Percentiles rank a stretch among this genome's conserved stretches.
Conservation (phyloP, 169 alveolate species). For the Plasmodium billcollinsi region DNA sequence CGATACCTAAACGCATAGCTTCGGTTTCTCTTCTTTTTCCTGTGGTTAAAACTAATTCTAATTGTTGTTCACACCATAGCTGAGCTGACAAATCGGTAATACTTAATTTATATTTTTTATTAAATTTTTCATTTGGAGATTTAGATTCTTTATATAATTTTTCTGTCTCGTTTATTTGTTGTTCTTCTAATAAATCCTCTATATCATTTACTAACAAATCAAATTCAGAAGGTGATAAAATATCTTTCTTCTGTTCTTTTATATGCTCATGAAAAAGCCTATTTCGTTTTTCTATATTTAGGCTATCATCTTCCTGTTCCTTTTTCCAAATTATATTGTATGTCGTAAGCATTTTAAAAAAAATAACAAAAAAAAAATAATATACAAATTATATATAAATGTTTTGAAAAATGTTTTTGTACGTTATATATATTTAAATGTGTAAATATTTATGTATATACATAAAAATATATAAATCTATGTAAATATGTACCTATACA, state of each 20-base stretch:
- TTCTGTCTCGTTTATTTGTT: conserved; percentile 77
- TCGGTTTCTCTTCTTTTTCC: conserved; percentile 85
- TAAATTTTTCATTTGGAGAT: conserved; percentile 74
- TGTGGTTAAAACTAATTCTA: conserved; percentile 83
- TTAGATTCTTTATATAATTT: conserved; percentile 65
- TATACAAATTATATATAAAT: background rate
- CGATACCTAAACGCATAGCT: conserved; percentile 86
- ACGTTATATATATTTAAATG: too few species aligned
- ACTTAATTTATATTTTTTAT: conserved; percentile 84
- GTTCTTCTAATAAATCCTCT: conserved; percentile 72
- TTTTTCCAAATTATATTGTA: conserved; percentile 67
- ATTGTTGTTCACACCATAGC: conserved; percentile 88
- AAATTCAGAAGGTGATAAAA: conserved; percentile 26
- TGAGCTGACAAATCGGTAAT: conserved; percentile 87
- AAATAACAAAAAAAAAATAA: background rate
- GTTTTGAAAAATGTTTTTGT: too few species aligned
- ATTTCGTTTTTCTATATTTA: conserved; percentile 18
- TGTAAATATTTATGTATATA: too few species aligned
- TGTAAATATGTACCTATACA: too few species aligned
- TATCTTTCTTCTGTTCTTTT: conserved; percentile 12
- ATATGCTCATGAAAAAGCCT: background rate
- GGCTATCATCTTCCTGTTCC: conserved; percentile 18
- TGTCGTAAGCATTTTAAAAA: conserved; percentile 59
- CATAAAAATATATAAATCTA: too few species aligned
- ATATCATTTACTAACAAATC: conserved; percentile 60